Evolutionary conservation across 2,329 filamentous ascomycete species (phyloP), one percentile per base, ranked within the genome.

Genomic region (Penicillium hordei): DNA sequence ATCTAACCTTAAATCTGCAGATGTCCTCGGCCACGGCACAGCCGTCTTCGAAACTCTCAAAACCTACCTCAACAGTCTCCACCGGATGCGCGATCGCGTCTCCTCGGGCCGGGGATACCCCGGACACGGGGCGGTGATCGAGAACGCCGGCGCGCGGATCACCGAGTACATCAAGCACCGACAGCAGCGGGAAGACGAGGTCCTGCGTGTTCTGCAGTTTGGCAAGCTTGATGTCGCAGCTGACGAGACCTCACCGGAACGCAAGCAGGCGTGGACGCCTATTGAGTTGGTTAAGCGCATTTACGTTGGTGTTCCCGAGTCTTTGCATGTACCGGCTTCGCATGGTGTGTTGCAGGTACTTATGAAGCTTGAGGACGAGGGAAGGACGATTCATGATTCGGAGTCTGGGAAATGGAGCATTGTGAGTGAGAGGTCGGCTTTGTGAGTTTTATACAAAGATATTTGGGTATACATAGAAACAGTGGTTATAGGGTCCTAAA

Each of bases 281-380:
- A 88, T 91, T 83, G 90, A 93, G 58, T 80, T 97, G 62, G 93
- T 97, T n/a, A 90, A 89, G 74, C 79, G 89, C 33, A 91, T 99
- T 34, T 99, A 99, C 72, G 83, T 82, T 52, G 87, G 91, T 67
- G 87, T 96, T 23, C 88, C 90, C 0, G 86, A 89, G 71, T 85
- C 82, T 67, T 78, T 97, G 63, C 89, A 93, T 74, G 70, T 82
- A 12, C 88, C 93, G 9, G 94, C 94, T 0, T 86, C 90, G 61
- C 81, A 83, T 40, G 92, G 93, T 1, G 80, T 97, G 7, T 60
- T 87, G 60, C 89, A 93, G 77, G 89, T 97, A 54, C 74, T 99
- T 62, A 76, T 81, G 57, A 97, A 97, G 79, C 77, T 99, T 64
- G 78, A 86, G 71, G 78, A 75, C 13, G 94, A 97, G 67, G 90